Percentiles rank a stretch among this genome's conserved stretches.
phyloP scores from a whole-genome alignment of 441 rosid species.

The Raphanus hybrid region DNA sequence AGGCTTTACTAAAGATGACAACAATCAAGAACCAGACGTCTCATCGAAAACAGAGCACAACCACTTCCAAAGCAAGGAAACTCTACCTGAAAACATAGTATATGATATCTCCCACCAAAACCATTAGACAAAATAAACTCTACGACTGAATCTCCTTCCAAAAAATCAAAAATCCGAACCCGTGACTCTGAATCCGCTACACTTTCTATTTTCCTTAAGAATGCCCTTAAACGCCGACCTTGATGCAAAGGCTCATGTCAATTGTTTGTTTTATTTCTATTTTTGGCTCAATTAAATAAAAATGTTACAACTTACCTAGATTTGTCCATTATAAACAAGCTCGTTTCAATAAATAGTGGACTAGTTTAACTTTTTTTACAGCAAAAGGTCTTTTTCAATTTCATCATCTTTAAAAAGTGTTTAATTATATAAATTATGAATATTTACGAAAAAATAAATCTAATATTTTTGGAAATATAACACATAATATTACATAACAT shows the following conservation, averaged over 20 bases:
- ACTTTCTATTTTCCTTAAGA: too few relatives aligned
- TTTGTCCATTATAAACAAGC: slow-evolving; percentile 31
- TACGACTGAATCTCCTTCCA: too few relatives aligned
- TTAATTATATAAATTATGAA: background rate
- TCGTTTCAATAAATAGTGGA: slow-evolving; percentile 13
- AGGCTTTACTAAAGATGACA: background rate
- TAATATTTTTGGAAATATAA: background rate
- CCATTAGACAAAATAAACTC: too few relatives aligned
- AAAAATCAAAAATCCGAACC: too few relatives aligned
- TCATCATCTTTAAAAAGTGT: background rate
- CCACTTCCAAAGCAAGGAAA: background rate
- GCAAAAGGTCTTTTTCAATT: background rate
- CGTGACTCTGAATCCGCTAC: too few relatives aligned
- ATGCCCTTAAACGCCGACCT: too few relatives aligned
- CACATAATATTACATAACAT: background rate
- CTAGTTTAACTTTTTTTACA: background rate
- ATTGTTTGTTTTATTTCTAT: slow-evolving; percentile 37
- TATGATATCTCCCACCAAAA: background rate
- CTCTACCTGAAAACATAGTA: too few relatives aligned
- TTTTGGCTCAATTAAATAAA: slow-evolving; percentile 17
- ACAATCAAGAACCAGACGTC: background rate
- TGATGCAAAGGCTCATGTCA: background rate
- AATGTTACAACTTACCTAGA: slow-evolving; percentile 32
- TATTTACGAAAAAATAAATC: background rate
- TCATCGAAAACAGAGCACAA: background rate